A percentile compares a stretch with the other conserved stretches of the same genome.
Conservation (phyloP, 164 flowering plant species). For the Magnolia officinalis region DNA sequence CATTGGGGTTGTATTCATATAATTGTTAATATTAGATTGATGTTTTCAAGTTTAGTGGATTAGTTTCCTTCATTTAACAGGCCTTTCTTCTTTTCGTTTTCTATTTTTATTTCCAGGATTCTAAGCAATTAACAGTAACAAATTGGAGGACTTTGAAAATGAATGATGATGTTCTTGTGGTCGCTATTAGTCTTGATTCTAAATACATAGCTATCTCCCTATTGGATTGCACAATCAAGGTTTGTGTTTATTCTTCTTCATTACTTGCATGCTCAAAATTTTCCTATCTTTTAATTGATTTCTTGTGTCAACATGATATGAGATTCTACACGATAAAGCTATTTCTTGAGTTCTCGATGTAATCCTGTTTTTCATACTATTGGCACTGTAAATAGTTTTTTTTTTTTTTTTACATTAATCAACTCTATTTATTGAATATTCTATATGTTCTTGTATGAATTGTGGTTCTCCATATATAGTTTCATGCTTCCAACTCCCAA, state of each 20-base stretch:
- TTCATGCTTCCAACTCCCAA: too few relatives aligned
- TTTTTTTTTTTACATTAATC: too few relatives aligned
- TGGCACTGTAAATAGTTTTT: too few relatives aligned
- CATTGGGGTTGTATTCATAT: too few relatives aligned
- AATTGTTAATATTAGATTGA: too few relatives aligned
- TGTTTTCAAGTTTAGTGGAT: too few relatives aligned
- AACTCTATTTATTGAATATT: too few relatives aligned
- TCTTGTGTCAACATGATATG: neutral
- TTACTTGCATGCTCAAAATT: neutral
- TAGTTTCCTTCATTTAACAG: too few relatives aligned
- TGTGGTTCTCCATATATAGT: too few relatives aligned
- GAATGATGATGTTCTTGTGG: slow-evolving; percentile 75
- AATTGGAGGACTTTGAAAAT: slow-evolving; percentile 59
- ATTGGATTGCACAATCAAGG: slow-evolving; percentile 83
- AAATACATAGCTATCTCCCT: slow-evolving; percentile 84
- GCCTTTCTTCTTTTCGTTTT: too few relatives aligned
- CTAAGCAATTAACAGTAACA: slow-evolving; percentile 50
- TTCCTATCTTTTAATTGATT: neutral
- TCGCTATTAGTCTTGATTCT: slow-evolving; percentile 76
- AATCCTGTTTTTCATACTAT: too few relatives aligned
- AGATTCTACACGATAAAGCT: neutral
- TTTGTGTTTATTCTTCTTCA: neutral
- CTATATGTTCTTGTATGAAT: too few relatives aligned
- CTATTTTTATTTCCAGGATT: slow-evolving; percentile 42
- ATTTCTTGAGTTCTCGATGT: neutral